These are phyloP conservation scores for Stylonectria norvegica DNA, from an alignment of 2,329 filamentous ascomycete genomes.

Conservation along the genomic window DNA sequence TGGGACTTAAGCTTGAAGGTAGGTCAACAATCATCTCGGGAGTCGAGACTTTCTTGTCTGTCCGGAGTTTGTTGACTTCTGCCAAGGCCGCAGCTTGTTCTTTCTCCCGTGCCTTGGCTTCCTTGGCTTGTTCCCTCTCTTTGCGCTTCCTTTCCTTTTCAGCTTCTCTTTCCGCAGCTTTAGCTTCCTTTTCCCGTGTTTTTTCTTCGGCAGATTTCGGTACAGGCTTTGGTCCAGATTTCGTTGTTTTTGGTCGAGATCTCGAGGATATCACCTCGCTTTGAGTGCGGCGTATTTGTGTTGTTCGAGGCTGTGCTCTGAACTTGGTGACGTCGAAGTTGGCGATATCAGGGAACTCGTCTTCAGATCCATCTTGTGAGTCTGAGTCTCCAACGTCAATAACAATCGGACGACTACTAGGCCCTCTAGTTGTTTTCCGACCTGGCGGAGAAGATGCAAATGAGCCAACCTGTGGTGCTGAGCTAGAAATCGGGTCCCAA, in stretches of 20 bases:
- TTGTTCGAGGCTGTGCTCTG: no score
- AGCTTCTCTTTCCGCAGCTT: conserved; percentile 46
- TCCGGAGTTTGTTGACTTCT: conserved; percentile 69
- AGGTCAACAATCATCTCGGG: conserved; percentile 77
- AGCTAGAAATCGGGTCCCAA: conserved; percentile 54
- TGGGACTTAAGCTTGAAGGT: conserved; percentile 51
- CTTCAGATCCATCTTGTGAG: conserved; percentile 34
- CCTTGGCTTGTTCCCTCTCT: conserved; percentile 58
- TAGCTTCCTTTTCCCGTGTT: conserved; percentile 41
- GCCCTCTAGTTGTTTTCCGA: no score
- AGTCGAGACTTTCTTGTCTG: conserved; percentile 69
- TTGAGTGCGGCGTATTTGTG: conserved; percentile 29
- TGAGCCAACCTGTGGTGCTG: conserved; percentile 40
- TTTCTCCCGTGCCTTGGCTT: conserved; percentile 61
- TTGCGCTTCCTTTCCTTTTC: conserved; percentile 55
- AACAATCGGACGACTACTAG: conserved; percentile 17
- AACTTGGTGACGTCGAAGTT: conserved; percentile 37
- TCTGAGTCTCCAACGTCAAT: conserved; percentile 39
- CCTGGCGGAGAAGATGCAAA: conserved; percentile 18
- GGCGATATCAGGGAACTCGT: conserved; percentile 48
- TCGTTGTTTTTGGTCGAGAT: conserved; percentile 13
- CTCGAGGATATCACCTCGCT: conserved; percentile 28
- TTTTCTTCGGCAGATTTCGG: conserved; percentile 37
- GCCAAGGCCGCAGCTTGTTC: conserved; percentile 62
- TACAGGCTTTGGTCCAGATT: conserved; percentile 23